These are phyloP conservation scores for Friedmanniomyces simplex DNA, from an alignment of 495 filamentous ascomycete genomes.

Conservation along the genomic window DNA sequence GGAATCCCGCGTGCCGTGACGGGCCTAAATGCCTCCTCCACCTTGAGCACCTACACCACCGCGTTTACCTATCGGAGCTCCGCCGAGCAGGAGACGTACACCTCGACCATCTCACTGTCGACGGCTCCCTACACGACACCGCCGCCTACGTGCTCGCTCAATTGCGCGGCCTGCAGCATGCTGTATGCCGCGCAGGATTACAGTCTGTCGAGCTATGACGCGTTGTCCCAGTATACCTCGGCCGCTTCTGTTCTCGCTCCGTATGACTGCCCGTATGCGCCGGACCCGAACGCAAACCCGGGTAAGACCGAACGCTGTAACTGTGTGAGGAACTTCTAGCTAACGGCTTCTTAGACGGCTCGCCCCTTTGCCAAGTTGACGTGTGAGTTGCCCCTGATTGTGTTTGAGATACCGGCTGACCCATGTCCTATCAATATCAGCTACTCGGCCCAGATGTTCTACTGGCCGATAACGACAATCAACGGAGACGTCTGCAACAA, in stretches of 20 bases:
- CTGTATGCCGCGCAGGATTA: not conserved
- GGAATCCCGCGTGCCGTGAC: constrained; percentile 4
- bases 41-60: not conserved
- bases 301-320: not conserved
- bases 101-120: not conserved
- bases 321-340: no score
- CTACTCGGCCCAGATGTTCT: not conserved
- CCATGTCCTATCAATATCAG: no score
- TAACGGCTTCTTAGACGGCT: not conserved
- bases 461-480: not conserved
- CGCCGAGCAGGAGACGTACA: not conserved
- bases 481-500: not conserved
- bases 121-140: not conserved
- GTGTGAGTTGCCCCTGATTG: not conserved
- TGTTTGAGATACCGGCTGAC: no score
- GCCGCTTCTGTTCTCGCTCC: not conserved
- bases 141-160: not conserved
- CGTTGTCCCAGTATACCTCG: no score
- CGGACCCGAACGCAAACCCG: not conserved
- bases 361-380: not conserved
- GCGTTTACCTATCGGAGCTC: not conserved
- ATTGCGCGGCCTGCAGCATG: not conserved
- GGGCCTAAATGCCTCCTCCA: not conserved
- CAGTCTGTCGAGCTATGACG: not conserved
- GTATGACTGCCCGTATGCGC: not conserved